These are phyloP conservation scores for Plectosphaerella sp. DNA, from an alignment of 2,329 filamentous ascomycete genomes.

Conservation along the genomic window DNA sequence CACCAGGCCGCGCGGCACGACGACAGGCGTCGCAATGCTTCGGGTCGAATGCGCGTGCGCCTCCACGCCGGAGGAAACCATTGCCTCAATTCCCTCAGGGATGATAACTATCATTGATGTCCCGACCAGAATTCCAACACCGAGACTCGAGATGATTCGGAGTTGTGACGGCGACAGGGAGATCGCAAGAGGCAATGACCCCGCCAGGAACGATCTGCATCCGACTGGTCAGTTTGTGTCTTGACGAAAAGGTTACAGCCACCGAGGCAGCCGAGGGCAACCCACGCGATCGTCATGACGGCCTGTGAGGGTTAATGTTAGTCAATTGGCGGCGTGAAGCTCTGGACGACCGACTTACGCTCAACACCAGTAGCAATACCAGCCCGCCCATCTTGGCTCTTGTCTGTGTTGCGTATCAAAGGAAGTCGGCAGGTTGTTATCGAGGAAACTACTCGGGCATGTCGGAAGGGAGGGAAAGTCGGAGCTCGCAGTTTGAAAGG, in stretches of 20 bases:
- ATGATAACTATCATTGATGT: slow-evolving; percentile 97
- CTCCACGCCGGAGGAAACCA: slow-evolving; percentile 56
- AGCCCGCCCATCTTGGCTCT: slow-evolving; percentile 31
- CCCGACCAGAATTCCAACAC: slow-evolving; percentile 89
- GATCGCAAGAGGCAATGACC: slow-evolving; percentile 85
- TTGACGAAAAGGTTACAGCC: not conserved
- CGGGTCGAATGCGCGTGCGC: slow-evolving; percentile 18
- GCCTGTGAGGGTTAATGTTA: slow-evolving; percentile 29
- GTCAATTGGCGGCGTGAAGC: slow-evolving; percentile 1
- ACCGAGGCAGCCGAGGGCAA: slow-evolving; percentile 9
- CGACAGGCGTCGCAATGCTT: not conserved
- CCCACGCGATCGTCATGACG: slow-evolving; percentile 57
- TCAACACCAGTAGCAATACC: slow-evolving; percentile 33
- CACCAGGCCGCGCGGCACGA: no score
- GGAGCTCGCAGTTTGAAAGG: not conserved
- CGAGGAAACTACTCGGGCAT: not conserved
- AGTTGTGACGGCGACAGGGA: slow-evolving; percentile 81
- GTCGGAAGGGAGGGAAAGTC: not conserved
- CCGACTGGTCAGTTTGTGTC: not conserved
- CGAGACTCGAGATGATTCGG: slow-evolving; percentile 84
- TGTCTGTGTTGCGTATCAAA: not conserved
- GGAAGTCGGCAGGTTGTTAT: not conserved
- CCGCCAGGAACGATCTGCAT: slow-evolving; percentile 83
- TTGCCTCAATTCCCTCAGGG: slow-evolving; percentile 89
- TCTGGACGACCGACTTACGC: slow-evolving; percentile 24